phyloP scores from a whole-genome alignment of 192 early-diverging fungal genomes.

The Podila epigama region DNA sequence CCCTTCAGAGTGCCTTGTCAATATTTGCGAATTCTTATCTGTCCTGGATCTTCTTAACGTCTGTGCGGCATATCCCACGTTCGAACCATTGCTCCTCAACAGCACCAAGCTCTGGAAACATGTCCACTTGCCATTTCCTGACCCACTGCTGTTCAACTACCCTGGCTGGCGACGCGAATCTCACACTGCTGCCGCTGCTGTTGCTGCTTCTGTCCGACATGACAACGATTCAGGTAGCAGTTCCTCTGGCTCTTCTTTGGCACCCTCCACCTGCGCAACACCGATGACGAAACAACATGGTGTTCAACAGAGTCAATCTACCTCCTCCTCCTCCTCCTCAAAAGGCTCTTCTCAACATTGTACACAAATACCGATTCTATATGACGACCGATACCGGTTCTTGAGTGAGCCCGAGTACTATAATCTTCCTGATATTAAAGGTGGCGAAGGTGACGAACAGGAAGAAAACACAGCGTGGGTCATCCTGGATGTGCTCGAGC shows the following conservation, averaged over 20 bases:
- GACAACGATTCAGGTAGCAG: not conserved
- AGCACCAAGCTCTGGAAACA: conserved; percentile 7
- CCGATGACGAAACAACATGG: too few relatives aligned
- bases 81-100: conserved; percentile 7
- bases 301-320: too few relatives aligned
- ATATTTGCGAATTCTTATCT: conserved; percentile 18
- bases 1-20: conserved; percentile 9
- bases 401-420: conserved; percentile 8
- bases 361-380: not conserved
- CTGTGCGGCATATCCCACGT: conserved; percentile 13
- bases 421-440: conserved; percentile 5
- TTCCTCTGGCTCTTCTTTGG: too few relatives aligned
- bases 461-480: conserved; percentile 20
- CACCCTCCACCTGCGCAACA: not conserved
- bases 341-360: not conserved
- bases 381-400: conserved; percentile 12
- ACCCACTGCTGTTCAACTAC: conserved; percentile 19
- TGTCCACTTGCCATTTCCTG: conserved; percentile 28
- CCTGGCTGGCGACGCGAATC: conserved; percentile 18
- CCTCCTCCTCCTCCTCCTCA: not conserved
- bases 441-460: not conserved
- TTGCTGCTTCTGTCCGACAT: too few relatives aligned
- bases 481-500: conserved; percentile 19
- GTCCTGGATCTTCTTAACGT: conserved; percentile 22
- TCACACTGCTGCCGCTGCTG: not conserved